Percentiles rank a stretch among this genome's conserved stretches.
phyloP scores from a whole-genome alignment of 345 rosid species.

The Salix brachista region DNA sequence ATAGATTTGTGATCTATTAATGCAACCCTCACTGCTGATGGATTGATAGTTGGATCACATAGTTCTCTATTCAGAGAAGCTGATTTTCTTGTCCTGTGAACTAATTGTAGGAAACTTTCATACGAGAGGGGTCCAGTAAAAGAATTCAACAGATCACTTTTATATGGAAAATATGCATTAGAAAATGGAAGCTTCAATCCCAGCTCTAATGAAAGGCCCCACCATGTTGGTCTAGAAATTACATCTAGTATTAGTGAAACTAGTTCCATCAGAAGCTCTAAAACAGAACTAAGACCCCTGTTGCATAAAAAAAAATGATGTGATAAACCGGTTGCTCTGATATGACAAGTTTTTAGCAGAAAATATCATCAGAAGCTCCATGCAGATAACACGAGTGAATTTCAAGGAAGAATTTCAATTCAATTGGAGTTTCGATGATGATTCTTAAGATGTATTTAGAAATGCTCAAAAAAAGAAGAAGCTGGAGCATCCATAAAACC shows the following conservation, averaged over 20 bases:
- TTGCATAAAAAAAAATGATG: constrained; percentile 17
- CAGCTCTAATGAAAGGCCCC: constrained; percentile 60
- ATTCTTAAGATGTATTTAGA: not conserved
- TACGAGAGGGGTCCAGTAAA: constrained; percentile 50
- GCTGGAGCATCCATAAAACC: not conserved
- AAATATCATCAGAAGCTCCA: constrained; percentile 3
- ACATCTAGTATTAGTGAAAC: constrained; percentile 46
- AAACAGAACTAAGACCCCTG: constrained; percentile 64
- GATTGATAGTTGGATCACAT: constrained; percentile 18
- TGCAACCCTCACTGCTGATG: constrained; percentile 20
- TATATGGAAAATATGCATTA: constrained; percentile 58
- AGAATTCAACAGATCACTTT: constrained; percentile 36
- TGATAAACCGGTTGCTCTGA: not conserved
- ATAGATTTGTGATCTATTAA: constrained; percentile 49
- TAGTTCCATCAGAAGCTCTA: constrained; percentile 53
- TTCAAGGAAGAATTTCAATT: not conserved
- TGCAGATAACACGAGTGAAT: not conserved
- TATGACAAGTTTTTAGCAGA: not conserved
- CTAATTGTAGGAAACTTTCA: constrained; percentile 36
- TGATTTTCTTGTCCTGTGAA: constrained; percentile 33
- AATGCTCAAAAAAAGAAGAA: not conserved
- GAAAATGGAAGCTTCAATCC: constrained; percentile 60
- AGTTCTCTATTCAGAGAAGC: constrained; percentile 15
- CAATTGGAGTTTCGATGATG: not conserved
- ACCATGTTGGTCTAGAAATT: constrained; percentile 56